A percentile compares a stretch with the other conserved stretches of the same genome.
These are phyloP conservation scores for Fraxinus dipetala DNA, from an alignment of 305 asterid genomes.

Conservation along the genomic window DNA sequence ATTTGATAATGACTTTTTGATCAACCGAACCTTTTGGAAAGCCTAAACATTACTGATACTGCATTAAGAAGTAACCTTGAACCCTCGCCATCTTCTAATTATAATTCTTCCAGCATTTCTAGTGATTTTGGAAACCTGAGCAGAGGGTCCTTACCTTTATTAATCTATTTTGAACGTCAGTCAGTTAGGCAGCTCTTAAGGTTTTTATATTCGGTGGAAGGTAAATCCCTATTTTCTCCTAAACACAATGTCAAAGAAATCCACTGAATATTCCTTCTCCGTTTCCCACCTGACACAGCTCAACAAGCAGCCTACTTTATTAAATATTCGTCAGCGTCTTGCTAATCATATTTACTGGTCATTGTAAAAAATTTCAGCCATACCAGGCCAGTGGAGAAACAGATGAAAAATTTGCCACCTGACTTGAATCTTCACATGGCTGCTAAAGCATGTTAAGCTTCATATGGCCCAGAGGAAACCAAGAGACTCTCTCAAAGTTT, in stretches of 20 bases:
- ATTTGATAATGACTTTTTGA: background rate
- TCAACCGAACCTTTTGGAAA: background rate
- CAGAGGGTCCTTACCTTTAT: background rate
- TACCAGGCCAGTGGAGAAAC: background rate
- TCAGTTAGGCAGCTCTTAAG: background rate
- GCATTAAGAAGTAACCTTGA: background rate
- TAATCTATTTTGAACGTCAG: background rate
- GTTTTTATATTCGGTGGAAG: background rate
- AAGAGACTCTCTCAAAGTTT: background rate
- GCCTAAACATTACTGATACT: background rate
- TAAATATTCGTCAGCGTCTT: background rate
- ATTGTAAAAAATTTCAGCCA: background rate
- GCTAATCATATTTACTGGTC: background rate
- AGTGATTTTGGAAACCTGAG: background rate
- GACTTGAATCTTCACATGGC: background rate
- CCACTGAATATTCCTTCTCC: background rate
- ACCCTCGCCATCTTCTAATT: background rate
- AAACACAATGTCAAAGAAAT: background rate
- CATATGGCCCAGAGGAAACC: background rate
- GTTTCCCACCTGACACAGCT: background rate
- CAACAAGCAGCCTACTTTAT: background rate
- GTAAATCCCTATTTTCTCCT: background rate
- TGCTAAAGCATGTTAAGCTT: background rate
- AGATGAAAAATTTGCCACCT: background rate
- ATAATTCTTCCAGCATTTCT: background rate